Base-by-base conservation (phyloP, 257 asterid genomes). In the Ballota nigra region DNA sequence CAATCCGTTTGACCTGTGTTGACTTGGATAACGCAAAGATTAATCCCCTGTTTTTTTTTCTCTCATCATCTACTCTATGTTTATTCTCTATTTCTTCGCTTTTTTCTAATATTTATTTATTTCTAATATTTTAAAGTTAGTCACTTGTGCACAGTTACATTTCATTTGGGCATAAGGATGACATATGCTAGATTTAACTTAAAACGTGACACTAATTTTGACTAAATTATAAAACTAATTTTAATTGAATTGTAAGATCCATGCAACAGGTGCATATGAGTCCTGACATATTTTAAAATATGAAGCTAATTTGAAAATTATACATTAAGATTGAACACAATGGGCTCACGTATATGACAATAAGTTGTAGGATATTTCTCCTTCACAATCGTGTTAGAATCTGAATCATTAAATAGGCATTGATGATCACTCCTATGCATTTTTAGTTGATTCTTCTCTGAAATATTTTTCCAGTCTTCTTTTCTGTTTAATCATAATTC, bases 1-100 rank as follows among this genome's bases (percentile, higher is more conserved):
- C 12, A 11, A 56, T 40, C 69, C 8, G 28, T 33, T 61, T 61
- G 28, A 31, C 23, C 38, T 57, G 63, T 41, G 49, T 45, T 45
- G 53, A 58, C 40, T 28, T 61, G 20, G 7, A 22, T 61, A 16
- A 61, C 1, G 16, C 66, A 16, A 61, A 61, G 66, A 22, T 20
- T 20, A 36, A 8, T 36, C 68, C 68, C 62, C 72, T 31, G 40
- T 67, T 47, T 18, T 26, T 67, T 67, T 47, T 18, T 26, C 51
- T 67, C 2, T 5, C 57, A 53, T 53, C 60, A 19, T 9, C 28
- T 53, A 29, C 60, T 53, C 60, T 53, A 3, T 19, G 18, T 43
- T 53, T 51, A 10, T 47, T 47, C 13, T n/a, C 23, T 6, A 0
- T 43, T 43, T 43, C 53, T 13, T 13, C 1, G 52, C 52, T 20